These are phyloP conservation scores for Buddleja alternifolia DNA, from an alignment of 257 asterid species.

Conservation along the genomic window DNA sequence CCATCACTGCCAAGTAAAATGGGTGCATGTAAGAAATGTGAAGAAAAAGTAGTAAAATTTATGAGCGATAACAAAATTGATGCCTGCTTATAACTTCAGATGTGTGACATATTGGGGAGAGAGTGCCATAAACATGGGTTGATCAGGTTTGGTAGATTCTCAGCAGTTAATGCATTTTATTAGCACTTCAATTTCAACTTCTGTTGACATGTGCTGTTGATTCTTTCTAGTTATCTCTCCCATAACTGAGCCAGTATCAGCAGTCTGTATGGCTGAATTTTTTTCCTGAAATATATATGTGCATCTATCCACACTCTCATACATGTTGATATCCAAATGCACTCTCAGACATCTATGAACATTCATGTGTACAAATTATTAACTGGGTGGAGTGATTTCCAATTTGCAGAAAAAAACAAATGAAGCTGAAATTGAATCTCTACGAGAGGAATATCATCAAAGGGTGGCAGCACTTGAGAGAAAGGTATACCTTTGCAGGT, in stretches of 20 bases:
- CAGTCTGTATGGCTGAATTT: slow-evolving; percentile 6
- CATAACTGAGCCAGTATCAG: neutral
- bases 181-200: neutral
- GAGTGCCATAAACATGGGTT: too few relatives aligned
- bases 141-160: too few relatives aligned
- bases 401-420: slow-evolving; percentile 78
- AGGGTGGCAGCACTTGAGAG: slow-evolving; percentile 92
- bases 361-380: slow-evolving; percentile 14
- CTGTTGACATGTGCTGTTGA: neutral
- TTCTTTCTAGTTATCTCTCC: neutral
- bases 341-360: slow-evolving; percentile 13
- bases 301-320: slow-evolving; percentile 8
- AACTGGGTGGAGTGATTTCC: slow-evolving; percentile 38
- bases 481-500: slow-evolving; percentile 62
- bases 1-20: too few relatives aligned
- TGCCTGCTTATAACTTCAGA: too few relatives aligned
- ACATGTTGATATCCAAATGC: slow-evolving; percentile 18
- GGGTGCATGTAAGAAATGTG: too few relatives aligned
- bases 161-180: too few relatives aligned
- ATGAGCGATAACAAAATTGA: too few relatives aligned
- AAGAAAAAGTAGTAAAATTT: too few relatives aligned
- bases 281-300: slow-evolving; percentile 3
- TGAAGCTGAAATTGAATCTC: slow-evolving; percentile 87
- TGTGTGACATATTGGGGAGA: too few relatives aligned
- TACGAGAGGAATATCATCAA: slow-evolving; percentile 94